Conservation (phyloP, 2,329 filamentous ascomycete genomes). For the Xylariaceae sp. region DNA sequence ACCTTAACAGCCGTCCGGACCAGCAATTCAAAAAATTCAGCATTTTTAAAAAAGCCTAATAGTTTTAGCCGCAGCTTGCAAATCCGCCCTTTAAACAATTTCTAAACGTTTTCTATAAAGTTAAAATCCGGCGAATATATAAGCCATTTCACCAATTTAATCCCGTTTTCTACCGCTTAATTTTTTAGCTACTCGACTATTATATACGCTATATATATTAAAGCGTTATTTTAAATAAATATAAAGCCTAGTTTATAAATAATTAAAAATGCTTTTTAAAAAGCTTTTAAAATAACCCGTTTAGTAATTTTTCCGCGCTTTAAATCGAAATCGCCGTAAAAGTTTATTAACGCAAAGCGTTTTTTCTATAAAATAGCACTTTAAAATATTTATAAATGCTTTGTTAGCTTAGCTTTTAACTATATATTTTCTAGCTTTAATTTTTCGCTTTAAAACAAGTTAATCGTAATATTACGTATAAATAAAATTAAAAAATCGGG, state of each 20-base stretch:
- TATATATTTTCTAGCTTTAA: neutral
- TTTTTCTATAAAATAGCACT: neutral
- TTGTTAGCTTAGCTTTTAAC: neutral
- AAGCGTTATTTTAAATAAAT: conserved; percentile 3
- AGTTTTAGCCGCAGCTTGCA: neutral
- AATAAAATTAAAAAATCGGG: neutral
- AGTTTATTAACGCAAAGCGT: too few species aligned
- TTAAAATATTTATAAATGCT: neutral
- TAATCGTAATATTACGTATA: neutral
- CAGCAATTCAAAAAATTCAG: too few species aligned
- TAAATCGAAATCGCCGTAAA: neutral
- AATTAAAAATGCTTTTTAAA: neutral
- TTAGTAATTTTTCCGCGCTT: neutral
- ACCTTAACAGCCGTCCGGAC: neutral
- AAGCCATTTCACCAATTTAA: neutral
- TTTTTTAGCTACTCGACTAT: neutral
- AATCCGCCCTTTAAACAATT: neutral
- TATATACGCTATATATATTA: neutral
- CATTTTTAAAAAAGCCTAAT: neutral
- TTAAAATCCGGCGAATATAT: neutral
- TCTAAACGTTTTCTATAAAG: neutral
- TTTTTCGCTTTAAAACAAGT: neutral
- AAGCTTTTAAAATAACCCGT: neutral
- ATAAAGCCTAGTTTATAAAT: conserved; percentile 2
- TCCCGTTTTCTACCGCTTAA: neutral